A percentile compares a stretch with the other conserved stretches of the same genome.
These are phyloP conservation scores for Hyaloperonospora arabidopsidis DNA, from an alignment of 352 stramenopile species.

Conservation along the genomic window DNA sequence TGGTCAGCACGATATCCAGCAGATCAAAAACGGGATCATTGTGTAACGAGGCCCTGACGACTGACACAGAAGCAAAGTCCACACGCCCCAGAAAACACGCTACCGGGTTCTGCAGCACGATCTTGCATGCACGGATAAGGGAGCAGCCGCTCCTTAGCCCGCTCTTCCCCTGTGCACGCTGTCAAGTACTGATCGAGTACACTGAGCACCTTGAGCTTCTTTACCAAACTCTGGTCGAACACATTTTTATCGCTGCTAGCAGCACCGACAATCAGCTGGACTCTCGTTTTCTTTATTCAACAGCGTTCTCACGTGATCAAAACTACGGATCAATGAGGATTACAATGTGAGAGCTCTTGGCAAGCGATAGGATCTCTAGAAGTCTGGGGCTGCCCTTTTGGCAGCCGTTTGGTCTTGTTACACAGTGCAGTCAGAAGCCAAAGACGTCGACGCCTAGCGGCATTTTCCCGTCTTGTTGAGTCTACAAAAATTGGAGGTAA, in stretches of 20 bases:
- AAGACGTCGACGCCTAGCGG: conserved; percentile 61
- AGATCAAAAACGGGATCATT: conserved; percentile 66
- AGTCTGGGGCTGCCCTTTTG: conserved; percentile 66
- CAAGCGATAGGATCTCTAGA: conserved; percentile 50
- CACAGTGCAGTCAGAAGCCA: conserved; percentile 66
- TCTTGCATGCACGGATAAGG: conserved; percentile 75
- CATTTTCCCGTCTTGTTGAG: conserved; percentile 37
- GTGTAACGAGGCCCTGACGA: conserved; percentile 69
- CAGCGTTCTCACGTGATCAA: conserved; percentile 54
- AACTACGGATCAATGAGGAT: conserved; percentile 63
- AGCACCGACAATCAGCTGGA: conserved; percentile 53
- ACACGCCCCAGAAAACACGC: conserved; percentile 86
- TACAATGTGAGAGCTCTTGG: conserved; percentile 46
- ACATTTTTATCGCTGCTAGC: conserved; percentile 56
- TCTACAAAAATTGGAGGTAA: conserved; percentile 40
- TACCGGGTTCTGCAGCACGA: conserved; percentile 86
- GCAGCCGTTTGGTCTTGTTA: conserved; percentile 58
- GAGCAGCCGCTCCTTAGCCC: conserved; percentile 53
- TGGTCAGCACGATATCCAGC: conserved; percentile 89
- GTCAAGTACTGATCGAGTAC: conserved; percentile 73
- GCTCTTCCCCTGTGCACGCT: conserved; percentile 40
- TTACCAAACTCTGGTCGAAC: conserved; percentile 44
- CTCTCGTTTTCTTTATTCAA: conserved; percentile 40
- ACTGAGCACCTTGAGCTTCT: conserved; percentile 48
- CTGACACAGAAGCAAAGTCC: conserved; percentile 71